These are phyloP conservation scores for Gryganskiella cystojenkinii DNA, from an alignment of 192 early-diverging fungal species.

Conservation along the genomic window DNA sequence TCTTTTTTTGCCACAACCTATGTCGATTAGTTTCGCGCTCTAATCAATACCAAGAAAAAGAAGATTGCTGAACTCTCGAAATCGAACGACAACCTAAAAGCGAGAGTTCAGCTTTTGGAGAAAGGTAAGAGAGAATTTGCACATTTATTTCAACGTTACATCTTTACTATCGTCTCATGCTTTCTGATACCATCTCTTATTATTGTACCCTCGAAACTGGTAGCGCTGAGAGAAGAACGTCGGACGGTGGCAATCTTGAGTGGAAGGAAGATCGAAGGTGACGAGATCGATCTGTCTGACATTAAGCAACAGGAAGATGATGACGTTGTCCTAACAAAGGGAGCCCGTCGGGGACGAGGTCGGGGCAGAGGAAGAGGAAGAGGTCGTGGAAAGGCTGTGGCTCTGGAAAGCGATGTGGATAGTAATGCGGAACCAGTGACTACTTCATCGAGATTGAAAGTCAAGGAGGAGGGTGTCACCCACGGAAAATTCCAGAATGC, in stretches of 20 bases:
- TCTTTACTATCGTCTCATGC: neutral
- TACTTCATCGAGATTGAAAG: too few species aligned
- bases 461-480: too few species aligned
- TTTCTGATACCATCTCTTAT: neutral
- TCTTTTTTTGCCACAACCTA: neutral
- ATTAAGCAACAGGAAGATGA: conserved; percentile 20
- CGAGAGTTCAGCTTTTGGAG: conserved; percentile 12
- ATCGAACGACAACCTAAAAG: conserved; percentile 3
- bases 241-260: conserved; percentile 12
- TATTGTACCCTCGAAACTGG: neutral
- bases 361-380: conserved; percentile 10
- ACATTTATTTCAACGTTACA: neutral
- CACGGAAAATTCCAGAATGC: too few species aligned
- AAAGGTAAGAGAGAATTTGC: conserved; percentile 8
- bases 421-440: too few species aligned
- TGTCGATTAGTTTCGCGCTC: conserved; percentile 19
- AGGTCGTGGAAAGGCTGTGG: neutral
- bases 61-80: conserved; percentile 21
- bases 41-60: conserved; percentile 42
- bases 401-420: too few species aligned
- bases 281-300: conserved; percentile 6
- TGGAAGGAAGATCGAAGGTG: conserved; percentile 12
- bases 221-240: conserved; percentile 36
- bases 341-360: conserved; percentile 1
- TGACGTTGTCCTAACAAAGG: neutral